A percentile compares a stretch with the other conserved stretches of the same genome.
These are phyloP conservation scores for Pythium phragmiticola DNA, from an alignment of 352 stramenopile species.

Conservation along the genomic window DNA sequence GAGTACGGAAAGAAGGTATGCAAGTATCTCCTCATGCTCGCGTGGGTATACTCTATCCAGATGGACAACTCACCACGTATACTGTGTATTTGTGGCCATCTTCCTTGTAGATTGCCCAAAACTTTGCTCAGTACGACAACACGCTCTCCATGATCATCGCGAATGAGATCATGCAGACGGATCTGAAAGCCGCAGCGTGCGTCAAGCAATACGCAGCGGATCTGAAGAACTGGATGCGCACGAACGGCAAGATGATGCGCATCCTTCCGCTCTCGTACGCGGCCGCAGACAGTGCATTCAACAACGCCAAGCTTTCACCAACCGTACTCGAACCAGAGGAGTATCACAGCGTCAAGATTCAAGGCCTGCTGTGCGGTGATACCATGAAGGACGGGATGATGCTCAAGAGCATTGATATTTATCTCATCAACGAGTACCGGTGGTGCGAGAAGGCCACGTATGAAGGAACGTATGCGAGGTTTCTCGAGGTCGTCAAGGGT, in stretches of 20 bases:
- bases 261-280: conserved; percentile 80
- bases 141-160: conserved; percentile 78
- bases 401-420: conserved; percentile 85
- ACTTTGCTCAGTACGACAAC: conserved; percentile 89
- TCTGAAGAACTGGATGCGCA: conserved; percentile 87
- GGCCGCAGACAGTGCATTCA: conserved; percentile 76
- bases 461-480: conserved; percentile 63
- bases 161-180: conserved; percentile 87
- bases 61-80: too few relatives aligned
- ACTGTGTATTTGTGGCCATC: not conserved
- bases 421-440: conserved; percentile 88
- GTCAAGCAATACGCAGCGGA: conserved; percentile 84
- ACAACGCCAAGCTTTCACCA: conserved; percentile 39
- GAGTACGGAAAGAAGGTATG: conserved; percentile 75
- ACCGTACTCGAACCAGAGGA: conserved; percentile 48
- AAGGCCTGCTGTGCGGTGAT: conserved; percentile 82
- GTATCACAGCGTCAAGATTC: conserved; percentile 81
- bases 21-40: not conserved
- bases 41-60: not conserved
- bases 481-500: conserved; percentile 71
- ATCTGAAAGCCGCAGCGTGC: conserved; percentile 72
- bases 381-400: conserved; percentile 82
- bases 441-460: conserved; percentile 78
- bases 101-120: conserved; percentile 63
- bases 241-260: conserved; percentile 82